phyloP scores from a whole-genome alignment of 371 early-diverging fungal species.

The Syncephalis fuscata region DNA sequence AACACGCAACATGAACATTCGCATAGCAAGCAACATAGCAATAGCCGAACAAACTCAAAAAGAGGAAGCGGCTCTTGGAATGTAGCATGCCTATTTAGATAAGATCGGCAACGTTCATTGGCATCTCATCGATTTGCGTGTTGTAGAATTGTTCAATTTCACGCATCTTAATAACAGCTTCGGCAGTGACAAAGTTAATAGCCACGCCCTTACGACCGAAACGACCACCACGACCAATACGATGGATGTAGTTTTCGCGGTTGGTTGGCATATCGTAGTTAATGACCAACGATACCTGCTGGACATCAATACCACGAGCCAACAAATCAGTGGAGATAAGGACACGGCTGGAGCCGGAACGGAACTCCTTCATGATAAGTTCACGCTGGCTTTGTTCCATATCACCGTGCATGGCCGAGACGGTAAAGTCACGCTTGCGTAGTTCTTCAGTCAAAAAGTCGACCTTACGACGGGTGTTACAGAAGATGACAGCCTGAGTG shows the following conservation, averaged over 20 bases:
- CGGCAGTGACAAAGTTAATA: conserved; percentile 94
- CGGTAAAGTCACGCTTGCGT: conserved; percentile 71
- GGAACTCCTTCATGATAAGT: conserved; percentile 95
- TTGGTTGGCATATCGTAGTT: conserved; percentile 97
- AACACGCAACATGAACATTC: no score
- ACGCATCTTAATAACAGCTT: conserved; percentile 84
- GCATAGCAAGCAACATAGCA: no score
- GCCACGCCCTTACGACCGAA: conserved; percentile 99
- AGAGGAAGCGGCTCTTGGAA: no score
- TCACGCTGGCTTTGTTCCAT: conserved; percentile 95
- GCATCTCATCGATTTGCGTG: conserved; percentile 95
- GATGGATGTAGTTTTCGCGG: conserved; percentile 95
- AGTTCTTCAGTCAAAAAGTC: conserved; percentile 80
- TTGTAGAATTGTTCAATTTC: conserved; percentile 93
- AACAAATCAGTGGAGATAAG: conserved; percentile 97
- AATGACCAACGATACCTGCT: conserved; percentile 96
- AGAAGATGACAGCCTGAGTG: conserved; percentile 93
- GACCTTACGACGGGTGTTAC: conserved; percentile 89
- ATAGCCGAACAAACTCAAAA: no score
- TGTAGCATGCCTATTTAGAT: conserved; percentile 44
- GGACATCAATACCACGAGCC: conserved; percentile 99
- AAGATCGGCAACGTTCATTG: conserved; percentile 73
- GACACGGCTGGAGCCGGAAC: conserved; percentile 85
- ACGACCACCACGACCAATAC: conserved; percentile 99
- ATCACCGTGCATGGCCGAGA: conserved; percentile 93